phyloP scores from a whole-genome alignment of 75 land plant species.

The Isoetes taiwanensis region DNA sequence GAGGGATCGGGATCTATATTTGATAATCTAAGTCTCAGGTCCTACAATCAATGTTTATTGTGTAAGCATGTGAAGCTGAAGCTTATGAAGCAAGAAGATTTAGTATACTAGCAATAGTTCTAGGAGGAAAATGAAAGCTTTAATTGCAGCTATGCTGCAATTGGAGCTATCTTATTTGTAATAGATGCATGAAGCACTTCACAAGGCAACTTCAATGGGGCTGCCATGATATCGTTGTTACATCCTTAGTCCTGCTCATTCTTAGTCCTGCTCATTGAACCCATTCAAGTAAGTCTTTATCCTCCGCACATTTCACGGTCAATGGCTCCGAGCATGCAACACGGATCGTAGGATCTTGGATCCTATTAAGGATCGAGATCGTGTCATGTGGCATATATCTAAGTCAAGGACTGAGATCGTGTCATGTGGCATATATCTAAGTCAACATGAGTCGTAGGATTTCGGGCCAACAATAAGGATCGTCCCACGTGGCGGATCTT shows the following conservation, averaged over 20 bases:
- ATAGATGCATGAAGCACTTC: slow-evolving; percentile 41
- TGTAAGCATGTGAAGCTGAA: slow-evolving; percentile 76
- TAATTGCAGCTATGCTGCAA: slow-evolving; percentile 73
- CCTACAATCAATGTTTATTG: slow-evolving; percentile 64
- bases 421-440: too few species aligned
- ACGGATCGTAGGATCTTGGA: slow-evolving; percentile 49
- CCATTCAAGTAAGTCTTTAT: slow-evolving; percentile 59
- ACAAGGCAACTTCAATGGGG: slow-evolving; percentile 35
- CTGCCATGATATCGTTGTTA: slow-evolving; percentile 56
- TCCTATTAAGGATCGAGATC: too few species aligned
- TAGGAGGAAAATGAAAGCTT: slow-evolving; percentile 85
- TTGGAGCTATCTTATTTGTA: slow-evolving; percentile 30
- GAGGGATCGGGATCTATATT: not conserved
- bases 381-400: slow-evolving; percentile 96
- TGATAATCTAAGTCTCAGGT: slow-evolving; percentile 27
- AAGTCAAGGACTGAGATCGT: slow-evolving; percentile 87
- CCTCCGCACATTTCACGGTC: too few species aligned
- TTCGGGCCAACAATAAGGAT: too few species aligned
- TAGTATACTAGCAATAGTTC: slow-evolving; percentile 45
- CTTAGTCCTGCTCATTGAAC: slow-evolving; percentile 57
- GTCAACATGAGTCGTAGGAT: too few species aligned
- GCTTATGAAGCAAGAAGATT: slow-evolving; percentile 46
- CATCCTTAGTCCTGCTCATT: too few species aligned
- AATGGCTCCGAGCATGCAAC: not conserved
- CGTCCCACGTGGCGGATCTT: too few species aligned